Conservation (phyloP, 1,139 yeast species). For the Candida sp. region DNA sequence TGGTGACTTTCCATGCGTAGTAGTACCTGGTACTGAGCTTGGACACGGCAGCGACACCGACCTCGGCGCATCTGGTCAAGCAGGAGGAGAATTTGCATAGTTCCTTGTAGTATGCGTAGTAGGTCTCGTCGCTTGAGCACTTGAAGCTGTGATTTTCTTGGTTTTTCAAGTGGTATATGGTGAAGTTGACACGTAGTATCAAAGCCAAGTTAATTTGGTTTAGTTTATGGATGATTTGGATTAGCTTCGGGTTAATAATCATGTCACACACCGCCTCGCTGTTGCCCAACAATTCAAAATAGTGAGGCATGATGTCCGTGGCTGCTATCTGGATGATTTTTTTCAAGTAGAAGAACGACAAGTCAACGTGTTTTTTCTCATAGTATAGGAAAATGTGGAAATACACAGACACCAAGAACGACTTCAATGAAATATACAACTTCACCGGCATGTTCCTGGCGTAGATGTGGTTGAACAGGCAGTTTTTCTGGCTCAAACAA, state of each 20-base stretch:
- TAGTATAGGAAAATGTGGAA: conserved; percentile 46
- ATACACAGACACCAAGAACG: conserved; percentile 37
- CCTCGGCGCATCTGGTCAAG: conserved; percentile 39
- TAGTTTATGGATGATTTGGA: conserved; percentile 42
- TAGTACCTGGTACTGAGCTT: conserved; percentile 49
- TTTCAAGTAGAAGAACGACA: conserved; percentile 39
- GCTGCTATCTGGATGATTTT: conserved; percentile 35
- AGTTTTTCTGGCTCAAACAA: conserved; percentile 22
- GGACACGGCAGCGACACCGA: conserved; percentile 35
- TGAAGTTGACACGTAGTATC: conserved; percentile 31
- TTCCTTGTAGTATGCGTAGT: conserved; percentile 22
- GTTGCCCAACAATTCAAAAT: conserved; percentile 34
- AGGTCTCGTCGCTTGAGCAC: conserved; percentile 19
- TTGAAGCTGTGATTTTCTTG: conserved; percentile 21
- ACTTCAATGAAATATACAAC: conserved; percentile 29
- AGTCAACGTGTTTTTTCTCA: conserved; percentile 29
- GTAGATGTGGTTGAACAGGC: conserved; percentile 18
- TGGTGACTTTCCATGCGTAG: conserved; percentile 56
- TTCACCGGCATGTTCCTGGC: conserved; percentile 29
- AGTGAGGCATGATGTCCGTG: conserved; percentile 44
- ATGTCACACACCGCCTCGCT: conserved; percentile 40
- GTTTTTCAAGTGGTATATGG: conserved; percentile 20
- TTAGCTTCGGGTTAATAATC: conserved; percentile 44
- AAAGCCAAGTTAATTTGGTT: conserved; percentile 37
- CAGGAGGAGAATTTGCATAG: conserved; percentile 34